Conservation (phyloP, 1,139 yeast genomes). For the Hansenula anomala region DNA sequence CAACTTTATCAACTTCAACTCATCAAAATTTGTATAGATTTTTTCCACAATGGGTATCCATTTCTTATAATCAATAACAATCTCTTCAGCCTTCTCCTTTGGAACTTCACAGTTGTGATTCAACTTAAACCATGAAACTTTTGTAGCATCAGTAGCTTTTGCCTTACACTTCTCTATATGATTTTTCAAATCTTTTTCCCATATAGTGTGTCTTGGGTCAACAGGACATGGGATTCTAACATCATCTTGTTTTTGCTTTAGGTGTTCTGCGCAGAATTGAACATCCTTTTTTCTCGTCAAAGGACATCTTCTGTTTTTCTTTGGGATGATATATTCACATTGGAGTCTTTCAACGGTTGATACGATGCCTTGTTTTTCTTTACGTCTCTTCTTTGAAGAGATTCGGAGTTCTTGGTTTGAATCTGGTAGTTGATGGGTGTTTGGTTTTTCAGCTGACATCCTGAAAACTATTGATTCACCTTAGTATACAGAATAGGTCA, state of each 20-base stretch:
- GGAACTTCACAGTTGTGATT: slow-evolving; percentile 20
- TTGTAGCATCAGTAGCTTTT: slow-evolving; percentile 28
- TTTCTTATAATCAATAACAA: slow-evolving; percentile 19
- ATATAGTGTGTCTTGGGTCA: slow-evolving; percentile 70
- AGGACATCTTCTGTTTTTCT: slow-evolving; percentile 52
- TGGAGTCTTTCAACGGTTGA: slow-evolving; percentile 25
- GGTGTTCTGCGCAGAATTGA: slow-evolving; percentile 62
- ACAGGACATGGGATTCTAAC: slow-evolving; percentile 71
- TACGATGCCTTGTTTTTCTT: slow-evolving; percentile 6
- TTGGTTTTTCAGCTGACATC: too few species aligned
- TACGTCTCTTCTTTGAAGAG: slow-evolving; percentile 15
- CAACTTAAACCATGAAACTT: slow-evolving; percentile 33
- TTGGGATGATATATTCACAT: slow-evolving; percentile 44
- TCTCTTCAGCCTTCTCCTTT: slow-evolving; percentile 9
- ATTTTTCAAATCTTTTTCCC: slow-evolving; percentile 48
- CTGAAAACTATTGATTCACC: too few species aligned
- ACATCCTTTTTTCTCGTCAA: slow-evolving; percentile 51
- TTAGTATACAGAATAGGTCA: too few species aligned
- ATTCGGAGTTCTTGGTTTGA: slow-evolving; percentile 6
- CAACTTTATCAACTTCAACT: slow-evolving; percentile 17
- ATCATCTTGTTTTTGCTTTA: slow-evolving; percentile 24
- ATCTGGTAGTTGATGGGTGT: too few species aligned
- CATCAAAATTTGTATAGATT: slow-evolving; percentile 18
- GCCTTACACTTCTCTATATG: slow-evolving; percentile 61
- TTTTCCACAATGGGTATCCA: slow-evolving; percentile 31